Conservation (phyloP, 1,139 yeast genomes). For the Sugiyamaella sp. region DNA sequence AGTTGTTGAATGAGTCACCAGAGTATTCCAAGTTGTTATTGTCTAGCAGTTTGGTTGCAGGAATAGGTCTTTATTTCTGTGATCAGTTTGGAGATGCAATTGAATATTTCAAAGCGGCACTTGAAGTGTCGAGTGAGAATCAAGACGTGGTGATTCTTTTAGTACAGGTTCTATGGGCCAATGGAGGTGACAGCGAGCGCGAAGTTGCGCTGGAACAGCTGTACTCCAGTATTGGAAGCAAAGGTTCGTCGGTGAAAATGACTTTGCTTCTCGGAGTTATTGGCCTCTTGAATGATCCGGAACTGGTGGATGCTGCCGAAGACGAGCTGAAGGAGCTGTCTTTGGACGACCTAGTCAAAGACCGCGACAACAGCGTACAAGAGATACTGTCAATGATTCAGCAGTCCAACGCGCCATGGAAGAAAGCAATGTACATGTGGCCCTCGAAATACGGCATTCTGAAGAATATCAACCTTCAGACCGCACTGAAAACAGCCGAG, state of each 20-base stretch:
- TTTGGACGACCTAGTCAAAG: conserved; percentile 52
- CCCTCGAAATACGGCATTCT: conserved; percentile 73
- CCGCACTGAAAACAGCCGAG: conserved; percentile 57
- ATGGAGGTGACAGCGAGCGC: conserved; percentile 63
- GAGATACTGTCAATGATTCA: conserved; percentile 53
- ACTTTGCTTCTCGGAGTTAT: conserved; percentile 81
- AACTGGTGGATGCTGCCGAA: conserved; percentile 62
- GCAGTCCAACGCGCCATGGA: conserved; percentile 52
- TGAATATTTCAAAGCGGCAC: conserved; percentile 63
- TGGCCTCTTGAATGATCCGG: conserved; percentile 64
- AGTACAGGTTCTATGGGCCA: conserved; percentile 78
- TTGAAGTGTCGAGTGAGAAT: conserved; percentile 58
- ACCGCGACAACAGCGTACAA: conserved; percentile 49
- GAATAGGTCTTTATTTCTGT: conserved; percentile 66
- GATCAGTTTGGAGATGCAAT: conserved; percentile 66
- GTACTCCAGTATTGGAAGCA: conserved; percentile 57
- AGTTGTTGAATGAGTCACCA: conserved; percentile 50
- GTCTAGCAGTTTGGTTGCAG: conserved; percentile 69
- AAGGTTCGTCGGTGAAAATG: conserved; percentile 62
- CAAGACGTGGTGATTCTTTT: conserved; percentile 68
- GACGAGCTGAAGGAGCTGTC: conserved; percentile 64
- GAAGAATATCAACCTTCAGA: conserved; percentile 57
- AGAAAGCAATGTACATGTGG: conserved; percentile 68
- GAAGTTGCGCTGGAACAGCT: conserved; percentile 68
- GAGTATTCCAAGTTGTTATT: conserved; percentile 44